Base-by-base conservation (phyloP, 2,329 filamentous ascomycete species). In the Penicillium italicum region DNA sequence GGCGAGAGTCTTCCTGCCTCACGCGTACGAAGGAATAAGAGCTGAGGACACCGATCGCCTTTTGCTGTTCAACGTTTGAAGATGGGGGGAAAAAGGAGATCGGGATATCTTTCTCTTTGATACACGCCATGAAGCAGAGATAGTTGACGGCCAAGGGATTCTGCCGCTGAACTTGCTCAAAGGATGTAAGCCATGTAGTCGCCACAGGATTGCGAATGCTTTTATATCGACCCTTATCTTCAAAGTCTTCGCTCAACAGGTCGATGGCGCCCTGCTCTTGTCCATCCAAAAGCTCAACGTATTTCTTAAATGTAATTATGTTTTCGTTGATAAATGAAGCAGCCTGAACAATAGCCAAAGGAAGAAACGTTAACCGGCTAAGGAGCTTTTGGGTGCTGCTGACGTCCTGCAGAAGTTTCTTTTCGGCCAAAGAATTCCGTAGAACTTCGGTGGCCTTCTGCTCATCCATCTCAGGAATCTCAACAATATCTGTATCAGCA, bases 121-220 rank as follows among this genome's bases (percentile, higher is more conserved):
- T 56, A 24, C 70, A 69, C 6, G 68, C 59, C 58, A 74, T 72
- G 2, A 69, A 61, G 0, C 60, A 62, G 1, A 74, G 58, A 41
- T 66, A 62, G 0, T 66, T 50, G 0, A 58, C 46, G 0, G 72
- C 71, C 0, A 65, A 41, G 1, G 18, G 38, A 18, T 56, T 50
- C 5, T 50, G 38, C 1, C 54, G n/a, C 12, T 30, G 57, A 5
- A 74, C 67, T 51, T 72, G 63, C 0, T 58, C 42, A 34, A 74
- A 73, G 0, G 71, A 73, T 1, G 71, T 66, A 7, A 72, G 56
- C 71, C 69, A 74, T 0, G 71, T 74, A 1, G 54, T 63, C 0
- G 69, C 65, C 1, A 75, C 63, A 2, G 72, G 69, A 31, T 73
- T 74, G 4, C 67, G 33, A 14, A 55, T 60, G 52, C 65, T 55